phyloP scores from a whole-genome alignment of 495 filamentous ascomycete genomes.

The Xylaria nigripes region DNA sequence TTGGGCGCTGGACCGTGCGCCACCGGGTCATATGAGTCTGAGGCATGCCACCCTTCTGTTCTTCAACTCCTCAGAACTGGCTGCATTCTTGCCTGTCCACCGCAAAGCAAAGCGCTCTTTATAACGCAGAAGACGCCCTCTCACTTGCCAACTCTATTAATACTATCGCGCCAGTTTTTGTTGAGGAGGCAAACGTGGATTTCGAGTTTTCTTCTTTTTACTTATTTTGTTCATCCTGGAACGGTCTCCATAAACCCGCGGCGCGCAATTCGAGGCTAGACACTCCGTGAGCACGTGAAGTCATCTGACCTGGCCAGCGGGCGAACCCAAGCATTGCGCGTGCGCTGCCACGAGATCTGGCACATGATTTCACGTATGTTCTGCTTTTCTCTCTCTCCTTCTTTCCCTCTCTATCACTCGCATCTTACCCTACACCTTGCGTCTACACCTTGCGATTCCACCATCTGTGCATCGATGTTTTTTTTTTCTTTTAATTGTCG shows the following conservation, averaged over 20 bases:
- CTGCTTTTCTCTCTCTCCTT: slow-evolving; percentile 6
- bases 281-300: slow-evolving; percentile 28
- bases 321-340: slow-evolving; percentile 24
- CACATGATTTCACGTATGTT: slow-evolving; percentile 27
- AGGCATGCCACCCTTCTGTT: slow-evolving; percentile 27
- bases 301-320: slow-evolving; percentile 24
- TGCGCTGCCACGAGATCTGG: slow-evolving; percentile 22
- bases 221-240: slow-evolving; percentile 1
- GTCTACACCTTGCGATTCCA: not conserved
- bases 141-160: not conserved
- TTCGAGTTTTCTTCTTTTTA: slow-evolving; percentile 5
- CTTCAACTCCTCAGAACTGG: slow-evolving; percentile 15
- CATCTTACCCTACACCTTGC: not conserved
- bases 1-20: slow-evolving; percentile 22
- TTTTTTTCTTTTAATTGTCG: not conserved
- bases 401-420: not conserved
- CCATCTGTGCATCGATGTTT: not conserved
- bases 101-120: slow-evolving; percentile 16
- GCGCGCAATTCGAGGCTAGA: slow-evolving; percentile 25
- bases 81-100: slow-evolving; percentile 15
- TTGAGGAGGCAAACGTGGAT: slow-evolving; percentile 1
- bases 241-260: slow-evolving; percentile 12
- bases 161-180: slow-evolving; percentile 11
- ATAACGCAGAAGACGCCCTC: slow-evolving; percentile 15
- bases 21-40: slow-evolving; percentile 26